These are phyloP conservation scores for Fusarium annulatum DNA, from an alignment of 2,329 filamentous ascomycete species.

Conservation along the genomic window DNA sequence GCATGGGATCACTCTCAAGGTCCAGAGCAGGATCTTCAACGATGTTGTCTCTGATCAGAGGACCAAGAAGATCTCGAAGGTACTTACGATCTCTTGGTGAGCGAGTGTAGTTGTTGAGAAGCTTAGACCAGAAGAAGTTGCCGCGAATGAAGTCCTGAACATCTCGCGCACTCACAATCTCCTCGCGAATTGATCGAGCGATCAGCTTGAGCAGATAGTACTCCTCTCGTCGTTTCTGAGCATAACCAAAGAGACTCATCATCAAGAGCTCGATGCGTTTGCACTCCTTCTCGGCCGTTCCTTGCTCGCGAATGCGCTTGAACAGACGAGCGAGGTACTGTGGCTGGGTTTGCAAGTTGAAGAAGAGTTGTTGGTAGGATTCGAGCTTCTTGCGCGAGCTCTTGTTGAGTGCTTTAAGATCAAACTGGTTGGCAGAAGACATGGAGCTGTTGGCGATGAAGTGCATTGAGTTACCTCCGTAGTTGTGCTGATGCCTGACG, in stretches of 20 bases:
- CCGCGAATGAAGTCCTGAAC: constrained; percentile 89
- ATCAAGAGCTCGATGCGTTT: constrained; percentile 93
- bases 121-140: constrained; percentile 92
- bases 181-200: constrained; percentile 83
- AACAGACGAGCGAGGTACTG: constrained; percentile 93
- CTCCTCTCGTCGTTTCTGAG: constrained; percentile 95
- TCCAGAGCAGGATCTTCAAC: constrained; percentile 92
- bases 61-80: constrained; percentile 85
- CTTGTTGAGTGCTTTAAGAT: constrained; percentile 97
- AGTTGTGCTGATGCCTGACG: constrained; percentile 95
- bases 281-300: constrained; percentile 88
- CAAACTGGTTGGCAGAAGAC: constrained; percentile 89
- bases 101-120: constrained; percentile 87
- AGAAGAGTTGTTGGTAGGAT: constrained; percentile 97
- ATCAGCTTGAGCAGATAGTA: constrained; percentile 96
- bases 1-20: constrained; percentile 95
- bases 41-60: constrained; percentile 89
- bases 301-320: constrained; percentile 82
- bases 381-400: constrained; percentile 95
- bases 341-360: constrained; percentile 94
- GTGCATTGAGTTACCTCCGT: constrained; percentile 86
- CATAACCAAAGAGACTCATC: constrained; percentile 97
- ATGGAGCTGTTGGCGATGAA: constrained; percentile 91
- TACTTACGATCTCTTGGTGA: constrained; percentile 94
- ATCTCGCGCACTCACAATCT: constrained; percentile 77